phyloP scores from a whole-genome alignment of 2,329 filamentous ascomycete species.

The Gnomoniopsis sp. region DNA sequence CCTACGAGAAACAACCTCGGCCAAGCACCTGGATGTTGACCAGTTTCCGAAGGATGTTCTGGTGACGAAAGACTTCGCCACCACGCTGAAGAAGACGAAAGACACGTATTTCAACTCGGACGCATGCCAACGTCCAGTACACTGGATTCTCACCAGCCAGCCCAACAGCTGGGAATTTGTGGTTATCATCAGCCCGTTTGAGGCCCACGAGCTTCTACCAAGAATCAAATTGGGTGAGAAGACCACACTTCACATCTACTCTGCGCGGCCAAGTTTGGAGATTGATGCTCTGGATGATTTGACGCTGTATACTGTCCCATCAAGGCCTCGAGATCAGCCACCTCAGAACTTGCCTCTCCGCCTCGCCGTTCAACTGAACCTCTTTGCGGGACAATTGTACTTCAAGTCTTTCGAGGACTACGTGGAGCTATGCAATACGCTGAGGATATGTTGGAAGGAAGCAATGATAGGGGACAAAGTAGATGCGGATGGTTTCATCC shows the following conservation, averaged over 20 bases:
- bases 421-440: conserved; percentile 41
- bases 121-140: conserved; percentile 47
- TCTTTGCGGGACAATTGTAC: conserved; percentile 69
- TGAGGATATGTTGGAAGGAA: conserved; percentile 42
- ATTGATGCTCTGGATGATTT: conserved; percentile 42
- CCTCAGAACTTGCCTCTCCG: conserved; percentile 20
- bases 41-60: conserved; percentile 31
- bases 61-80: conserved; percentile 48
- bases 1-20: conserved; percentile 39
- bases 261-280: conserved; percentile 38
- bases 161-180: conserved; percentile 23
- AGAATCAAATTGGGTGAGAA: conserved; percentile 30
- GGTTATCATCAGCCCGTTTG: conserved; percentile 59
- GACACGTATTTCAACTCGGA: conserved; percentile 30
- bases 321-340: conserved; percentile 6
- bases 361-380: conserved; percentile 49
- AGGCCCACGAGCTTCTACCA: conserved; percentile 51
- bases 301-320: conserved; percentile 38
- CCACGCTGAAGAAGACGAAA: conserved; percentile 34
- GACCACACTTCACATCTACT: conserved; percentile 49
- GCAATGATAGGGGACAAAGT: conserved; percentile 20
- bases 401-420: conserved; percentile 55
- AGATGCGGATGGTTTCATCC: conserved; percentile 33
- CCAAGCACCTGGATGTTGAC: conserved; percentile 28
- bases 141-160: conserved; percentile 47